Conservation (phyloP, 2,329 filamentous ascomycete species). For the Ascosphaera apis region DNA sequence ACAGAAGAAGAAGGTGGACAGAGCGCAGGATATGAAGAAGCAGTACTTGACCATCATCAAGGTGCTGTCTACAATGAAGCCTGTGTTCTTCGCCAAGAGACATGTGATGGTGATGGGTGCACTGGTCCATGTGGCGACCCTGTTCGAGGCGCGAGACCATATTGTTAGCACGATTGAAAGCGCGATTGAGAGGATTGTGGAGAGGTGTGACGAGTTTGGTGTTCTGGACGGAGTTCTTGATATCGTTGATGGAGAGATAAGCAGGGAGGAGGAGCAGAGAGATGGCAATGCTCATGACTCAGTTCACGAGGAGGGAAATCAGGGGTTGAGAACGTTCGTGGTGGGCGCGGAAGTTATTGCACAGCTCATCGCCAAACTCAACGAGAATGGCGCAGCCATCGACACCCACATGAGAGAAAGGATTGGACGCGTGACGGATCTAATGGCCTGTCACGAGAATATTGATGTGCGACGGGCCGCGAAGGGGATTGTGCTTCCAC, state of each 20-base stretch:
- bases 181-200: conserved; percentile 15
- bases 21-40: conserved; percentile 16
- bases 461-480: conserved; percentile 18
- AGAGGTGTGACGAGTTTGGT: conserved; percentile 9
- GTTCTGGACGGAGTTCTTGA: conserved; percentile 15
- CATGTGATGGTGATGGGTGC: conserved; percentile 15
- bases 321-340: conserved; percentile 12
- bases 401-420: conserved; percentile 8
- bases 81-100: conserved; percentile 13
- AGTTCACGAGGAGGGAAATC: conserved; percentile 11
- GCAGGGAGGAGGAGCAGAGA: too few species aligned
- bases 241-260: conserved; percentile 12
- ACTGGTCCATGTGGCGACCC: conserved; percentile 15
- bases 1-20: conserved; percentile 9
- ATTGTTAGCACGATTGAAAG: conserved; percentile 19
- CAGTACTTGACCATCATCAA: conserved; percentile 20
- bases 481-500: conserved; percentile 13
- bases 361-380: conserved; percentile 10
- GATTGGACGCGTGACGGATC: conserved; percentile 14
- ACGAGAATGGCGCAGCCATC: conserved; percentile 6
- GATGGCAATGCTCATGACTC: too few species aligned
- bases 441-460: too few species aligned
- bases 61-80: conserved; percentile 16
- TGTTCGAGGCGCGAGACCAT: conserved; percentile 17
- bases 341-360: conserved; percentile 14